Base-by-base conservation (phyloP, 306 rosid genomes). In the Potentilla sterilis region DNA sequence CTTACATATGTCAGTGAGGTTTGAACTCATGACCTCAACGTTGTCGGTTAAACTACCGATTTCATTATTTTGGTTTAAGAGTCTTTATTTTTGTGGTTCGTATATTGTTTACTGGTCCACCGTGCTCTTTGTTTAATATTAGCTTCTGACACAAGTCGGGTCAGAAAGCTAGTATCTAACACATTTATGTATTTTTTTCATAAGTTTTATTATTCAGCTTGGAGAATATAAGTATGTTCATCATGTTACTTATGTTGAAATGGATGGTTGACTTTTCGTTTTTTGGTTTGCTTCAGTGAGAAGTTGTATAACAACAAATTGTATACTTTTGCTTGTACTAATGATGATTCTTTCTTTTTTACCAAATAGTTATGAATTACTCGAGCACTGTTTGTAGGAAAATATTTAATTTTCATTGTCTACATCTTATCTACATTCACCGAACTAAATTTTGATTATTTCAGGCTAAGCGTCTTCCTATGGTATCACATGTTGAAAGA, bases 401-500 rank as follows among this genome's bases (percentile, higher is more conserved):
- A 21, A 55, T 57, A 51, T 51, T 70, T 21, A 32, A 35, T 9
- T 70, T 70, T 12, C 58, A 19, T 5, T 35, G 9, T 35, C 21
- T 21, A 35, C 28, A 18, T 38, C 8, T 15, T 12, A 24, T 47
- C 35, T 43, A 16, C 34, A 16, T 19, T 74, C 59, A 43, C 37
- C 64, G 24, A 58, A 58, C 24, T 58, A 61, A 6, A 74, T 67
- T 78, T 72, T 51, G 66, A 77, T 70, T 81, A 75, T 85, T 68
- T 52, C 86, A 93, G 98, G 97, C 95, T 69, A 93, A 85, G 81
- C 95, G 96, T 72, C 92, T 90, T 48, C 98, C 98, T 40, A 82
- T 81, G 92, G 83, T 74, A 58, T 77, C 86, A 66, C 85, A 78
- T 64, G 79, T 70, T 75, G 70, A 81, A 32, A 87, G 87, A 72